Evolutionary conservation across 495 filamentous ascomycete genomes (phyloP).

Genomic region (Talaromyces liani): DNA sequence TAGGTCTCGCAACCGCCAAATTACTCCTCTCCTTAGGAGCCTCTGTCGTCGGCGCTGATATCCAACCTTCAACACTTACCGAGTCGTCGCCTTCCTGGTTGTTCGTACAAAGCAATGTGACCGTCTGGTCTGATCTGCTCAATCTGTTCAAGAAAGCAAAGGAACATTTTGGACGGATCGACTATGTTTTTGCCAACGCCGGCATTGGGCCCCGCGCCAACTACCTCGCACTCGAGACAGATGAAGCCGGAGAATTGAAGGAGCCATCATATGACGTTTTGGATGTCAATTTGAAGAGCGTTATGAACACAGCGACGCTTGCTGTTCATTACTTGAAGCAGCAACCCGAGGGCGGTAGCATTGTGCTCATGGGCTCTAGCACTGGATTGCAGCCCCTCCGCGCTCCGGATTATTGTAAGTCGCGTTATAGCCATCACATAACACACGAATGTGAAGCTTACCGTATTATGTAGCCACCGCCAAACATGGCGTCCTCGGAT

Average conservation of each 20-base stretch:
- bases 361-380: constrained; percentile 31
- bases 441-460: no score
- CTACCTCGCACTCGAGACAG: constrained; percentile 32
- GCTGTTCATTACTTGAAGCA: constrained; percentile 33
- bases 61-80: constrained; percentile 23
- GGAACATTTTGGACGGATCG: constrained; percentile 33
- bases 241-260: constrained; percentile 30
- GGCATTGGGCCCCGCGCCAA: constrained; percentile 31
- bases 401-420: constrained; percentile 24
- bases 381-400: constrained; percentile 32
- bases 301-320: constrained; percentile 32
- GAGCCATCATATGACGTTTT: constrained; percentile 31
- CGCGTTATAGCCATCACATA: neutral
- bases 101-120: constrained; percentile 33
- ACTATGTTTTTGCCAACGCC: constrained; percentile 45
- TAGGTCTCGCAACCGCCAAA: constrained; percentile 37
- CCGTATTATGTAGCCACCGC: constrained; percentile 10
- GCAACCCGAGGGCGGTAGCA: constrained; percentile 23
- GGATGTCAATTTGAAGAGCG: constrained; percentile 36
- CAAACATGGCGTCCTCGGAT: constrained; percentile 33
- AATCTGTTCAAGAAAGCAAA: constrained; percentile 32
- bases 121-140: constrained; percentile 31
- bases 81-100: constrained; percentile 17
- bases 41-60: constrained; percentile 35
- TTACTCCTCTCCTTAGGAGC: constrained; percentile 39